A percentile compares a stretch with the other conserved stretches of the same genome.
phyloP scores from a whole-genome alignment of 768 basidiomycete genomes.

The Galerina marginata region DNA sequence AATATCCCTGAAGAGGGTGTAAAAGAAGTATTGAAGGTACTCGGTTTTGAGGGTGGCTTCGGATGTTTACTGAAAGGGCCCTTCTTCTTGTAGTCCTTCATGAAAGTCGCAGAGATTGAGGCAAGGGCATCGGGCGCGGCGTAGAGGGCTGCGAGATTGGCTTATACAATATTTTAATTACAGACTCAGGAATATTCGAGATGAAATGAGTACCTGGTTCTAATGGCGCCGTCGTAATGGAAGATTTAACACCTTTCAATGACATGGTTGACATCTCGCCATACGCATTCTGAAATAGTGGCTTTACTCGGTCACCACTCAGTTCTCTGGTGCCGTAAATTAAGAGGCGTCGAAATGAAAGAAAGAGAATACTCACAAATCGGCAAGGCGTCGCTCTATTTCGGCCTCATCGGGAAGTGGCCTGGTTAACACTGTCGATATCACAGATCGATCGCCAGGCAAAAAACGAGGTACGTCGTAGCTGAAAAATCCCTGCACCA shows the following conservation, averaged over 20 bases:
- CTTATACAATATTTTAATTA: not conserved
- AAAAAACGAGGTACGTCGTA: constrained; percentile 47
- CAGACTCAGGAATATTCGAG: not conserved
- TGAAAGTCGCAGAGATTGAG: constrained; percentile 26
- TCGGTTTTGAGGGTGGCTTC: constrained; percentile 12
- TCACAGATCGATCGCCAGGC: constrained; percentile 46
- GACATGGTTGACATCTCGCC: constrained; percentile 23
- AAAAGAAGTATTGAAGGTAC: constrained; percentile 10
- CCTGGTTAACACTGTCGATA: constrained; percentile 61
- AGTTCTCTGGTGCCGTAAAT: constrained; percentile 29
- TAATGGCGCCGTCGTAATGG: constrained; percentile 13
- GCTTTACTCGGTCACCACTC: constrained; percentile 23
- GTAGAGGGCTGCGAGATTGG: constrained; percentile 19
- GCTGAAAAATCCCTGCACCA: constrained; percentile 47
- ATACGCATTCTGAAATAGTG: constrained; percentile 19
- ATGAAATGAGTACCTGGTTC: constrained; percentile 8
- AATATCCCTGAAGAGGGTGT: constrained; percentile 10
- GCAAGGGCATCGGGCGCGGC: constrained; percentile 27
- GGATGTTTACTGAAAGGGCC: constrained; percentile 23
- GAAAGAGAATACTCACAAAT: constrained; percentile 50
- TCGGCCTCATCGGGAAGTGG: constrained; percentile 47
- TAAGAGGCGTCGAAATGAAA: not conserved
- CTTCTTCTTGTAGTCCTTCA: constrained; percentile 28
- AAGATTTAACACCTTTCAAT: constrained; percentile 21
- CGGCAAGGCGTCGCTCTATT: constrained; percentile 44